Conservation (phyloP, 1,139 yeast species). For the Yamadazyma atmosphaerica region DNA sequence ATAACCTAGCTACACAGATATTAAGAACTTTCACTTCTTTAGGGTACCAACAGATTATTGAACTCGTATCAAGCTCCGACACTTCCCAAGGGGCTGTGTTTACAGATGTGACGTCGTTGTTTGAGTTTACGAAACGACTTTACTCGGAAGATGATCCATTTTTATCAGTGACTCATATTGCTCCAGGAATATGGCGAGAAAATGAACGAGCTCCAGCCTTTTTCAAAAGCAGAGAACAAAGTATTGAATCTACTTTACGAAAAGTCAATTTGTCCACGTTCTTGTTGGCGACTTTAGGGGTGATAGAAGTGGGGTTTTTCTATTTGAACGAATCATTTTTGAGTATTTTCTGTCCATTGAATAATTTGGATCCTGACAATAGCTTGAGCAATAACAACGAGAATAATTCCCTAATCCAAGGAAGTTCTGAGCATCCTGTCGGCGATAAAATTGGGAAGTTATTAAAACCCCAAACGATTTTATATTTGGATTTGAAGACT, state of each 20-base stretch:
- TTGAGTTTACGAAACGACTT: slow-evolving; percentile 68
- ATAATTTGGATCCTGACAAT: slow-evolving; percentile 43
- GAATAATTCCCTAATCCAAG: slow-evolving; percentile 35
- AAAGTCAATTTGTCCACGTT: slow-evolving; percentile 88
- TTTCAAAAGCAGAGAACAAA: slow-evolving; percentile 60
- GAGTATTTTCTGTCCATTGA: slow-evolving; percentile 77
- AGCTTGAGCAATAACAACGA: slow-evolving; percentile 41
- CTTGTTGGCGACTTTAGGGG: slow-evolving; percentile 78
- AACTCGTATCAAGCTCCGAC: slow-evolving; percentile 70
- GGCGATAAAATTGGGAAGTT: slow-evolving; percentile 56
- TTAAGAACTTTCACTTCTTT: slow-evolving; percentile 66
- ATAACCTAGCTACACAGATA: slow-evolving; percentile 73
- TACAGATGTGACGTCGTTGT: slow-evolving; percentile 67
- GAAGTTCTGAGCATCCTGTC: slow-evolving; percentile 36
- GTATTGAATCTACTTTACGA: slow-evolving; percentile 68
- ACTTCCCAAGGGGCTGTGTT: slow-evolving; percentile 74
- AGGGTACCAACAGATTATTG: slow-evolving; percentile 72
- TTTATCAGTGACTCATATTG: slow-evolving; percentile 57
- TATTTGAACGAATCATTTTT: slow-evolving; percentile 80
- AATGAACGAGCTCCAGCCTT: slow-evolving; percentile 60
- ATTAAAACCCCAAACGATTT: slow-evolving; percentile 74
- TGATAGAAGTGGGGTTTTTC: slow-evolving; percentile 84
- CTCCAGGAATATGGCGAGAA: slow-evolving; percentile 67
- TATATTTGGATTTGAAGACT: slow-evolving; percentile 84
- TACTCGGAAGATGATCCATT: slow-evolving; percentile 71